These are phyloP conservation scores for Pseudogymnoascus sp. DNA, from an alignment of 2,329 filamentous ascomycete genomes.

Conservation along the genomic window DNA sequence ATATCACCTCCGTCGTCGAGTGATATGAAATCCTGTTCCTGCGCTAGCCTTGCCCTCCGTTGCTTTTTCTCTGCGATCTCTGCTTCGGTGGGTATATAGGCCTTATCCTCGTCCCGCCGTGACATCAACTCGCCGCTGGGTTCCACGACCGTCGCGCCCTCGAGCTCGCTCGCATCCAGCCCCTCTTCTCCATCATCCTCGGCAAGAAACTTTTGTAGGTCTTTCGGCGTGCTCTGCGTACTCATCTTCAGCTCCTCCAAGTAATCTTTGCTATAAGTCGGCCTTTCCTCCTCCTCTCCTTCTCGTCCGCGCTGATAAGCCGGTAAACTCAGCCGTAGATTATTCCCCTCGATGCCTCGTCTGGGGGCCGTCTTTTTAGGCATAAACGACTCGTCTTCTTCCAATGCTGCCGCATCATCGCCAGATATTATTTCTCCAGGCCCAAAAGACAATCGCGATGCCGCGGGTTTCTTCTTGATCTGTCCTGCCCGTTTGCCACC, in stretches of 20 bases:
- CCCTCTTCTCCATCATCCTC: slow-evolving; percentile 45
- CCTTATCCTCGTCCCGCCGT: slow-evolving; percentile 20
- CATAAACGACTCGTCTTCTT: slow-evolving; percentile 46
- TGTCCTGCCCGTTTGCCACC: slow-evolving; percentile 34
- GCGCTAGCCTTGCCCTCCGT: slow-evolving; percentile 70
- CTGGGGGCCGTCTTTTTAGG: slow-evolving; percentile 56
- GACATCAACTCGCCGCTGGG: slow-evolving; percentile 13
- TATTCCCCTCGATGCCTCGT: slow-evolving; percentile 58
- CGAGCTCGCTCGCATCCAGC: slow-evolving; percentile 51
- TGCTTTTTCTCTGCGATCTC: slow-evolving; percentile 91
- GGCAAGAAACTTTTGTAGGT: slow-evolving; percentile 39
- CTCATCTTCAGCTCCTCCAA: slow-evolving; percentile 78
- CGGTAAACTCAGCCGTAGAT: slow-evolving; percentile 45
- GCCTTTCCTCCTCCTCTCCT: slow-evolving; percentile 55
- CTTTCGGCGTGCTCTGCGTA: slow-evolving; percentile 72
- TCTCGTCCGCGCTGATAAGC: slow-evolving; percentile 20
- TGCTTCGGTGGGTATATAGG: slow-evolving; percentile 65
- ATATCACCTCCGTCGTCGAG: slow-evolving; percentile 50
- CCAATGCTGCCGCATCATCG: slow-evolving; percentile 43
- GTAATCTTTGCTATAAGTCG: slow-evolving; percentile 79
- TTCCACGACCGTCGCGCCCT: slow-evolving; percentile 58
- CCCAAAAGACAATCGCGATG: slow-evolving; percentile 70
- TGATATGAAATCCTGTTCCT: slow-evolving; percentile 61
- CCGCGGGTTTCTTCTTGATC: slow-evolving; percentile 54
- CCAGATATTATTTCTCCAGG: slow-evolving; percentile 46